Conservation (phyloP, 345 rosid genomes). For the Carallia brachiata region DNA sequence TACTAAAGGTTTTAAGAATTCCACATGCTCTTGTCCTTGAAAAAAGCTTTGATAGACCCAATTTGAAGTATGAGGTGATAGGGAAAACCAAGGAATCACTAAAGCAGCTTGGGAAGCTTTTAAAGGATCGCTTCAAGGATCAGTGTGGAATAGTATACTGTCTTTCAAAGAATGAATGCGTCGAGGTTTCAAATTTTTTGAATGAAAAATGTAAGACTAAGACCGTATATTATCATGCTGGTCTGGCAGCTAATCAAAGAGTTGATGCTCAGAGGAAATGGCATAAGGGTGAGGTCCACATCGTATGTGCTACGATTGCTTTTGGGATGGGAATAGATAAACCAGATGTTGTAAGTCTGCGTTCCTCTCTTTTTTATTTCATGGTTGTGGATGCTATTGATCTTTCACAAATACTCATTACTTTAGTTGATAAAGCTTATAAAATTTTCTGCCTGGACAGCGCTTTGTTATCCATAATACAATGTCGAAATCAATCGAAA, state of each 20-base stretch:
- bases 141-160: slow-evolving; percentile 82
- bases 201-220: slow-evolving; percentile 72
- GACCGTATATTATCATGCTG: slow-evolving; percentile 77
- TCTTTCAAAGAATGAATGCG: slow-evolving; percentile 86
- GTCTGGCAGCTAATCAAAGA: slow-evolving; percentile 70
- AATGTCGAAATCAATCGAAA: slow-evolving; percentile 87
- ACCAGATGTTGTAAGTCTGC: slow-evolving; percentile 70
- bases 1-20: slow-evolving; percentile 68
- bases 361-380: not conserved
- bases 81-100: slow-evolving; percentile 69
- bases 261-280: slow-evolving; percentile 77
- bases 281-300: slow-evolving; percentile 74
- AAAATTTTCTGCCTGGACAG: slow-evolving; percentile 29
- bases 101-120: slow-evolving; percentile 76
- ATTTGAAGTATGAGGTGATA: slow-evolving; percentile 80
- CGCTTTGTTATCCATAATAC: slow-evolving; percentile 87
- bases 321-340: slow-evolving; percentile 99
- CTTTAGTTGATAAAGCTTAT: not conserved
- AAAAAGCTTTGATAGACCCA: slow-evolving; percentile 93
- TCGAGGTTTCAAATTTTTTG: slow-evolving; percentile 68
- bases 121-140: slow-evolving; percentile 59
- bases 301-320: slow-evolving; percentile 88
- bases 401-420: not conserved
- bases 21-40: slow-evolving; percentile 74
- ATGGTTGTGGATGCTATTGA: not conserved